Evolutionary conservation across 2,329 filamentous ascomycete genomes (phyloP).

Genomic region (Ascocoryne sarcoides): DNA sequence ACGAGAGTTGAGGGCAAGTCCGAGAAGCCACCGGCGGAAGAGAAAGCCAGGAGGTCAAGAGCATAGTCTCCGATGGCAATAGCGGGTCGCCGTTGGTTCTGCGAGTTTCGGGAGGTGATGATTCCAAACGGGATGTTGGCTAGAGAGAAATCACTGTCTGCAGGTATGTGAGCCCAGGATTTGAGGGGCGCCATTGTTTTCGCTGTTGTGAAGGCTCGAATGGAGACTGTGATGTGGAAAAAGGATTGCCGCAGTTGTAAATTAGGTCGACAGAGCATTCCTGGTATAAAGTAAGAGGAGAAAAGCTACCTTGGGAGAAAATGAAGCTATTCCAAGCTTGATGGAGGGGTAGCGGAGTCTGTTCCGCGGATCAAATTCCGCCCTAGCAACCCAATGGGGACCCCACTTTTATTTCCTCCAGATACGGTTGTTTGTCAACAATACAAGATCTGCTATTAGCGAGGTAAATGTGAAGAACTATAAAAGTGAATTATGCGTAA

Average conservation of each 20-base stretch:
- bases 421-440: no score
- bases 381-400: neutral
- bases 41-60: conserved; percentile 56
- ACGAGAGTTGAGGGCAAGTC: conserved; percentile 41
- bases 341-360: neutral
- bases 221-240: neutral
- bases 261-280: neutral
- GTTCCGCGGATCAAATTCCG: neutral
- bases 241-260: neutral
- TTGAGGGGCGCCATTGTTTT: conserved; percentile 23
- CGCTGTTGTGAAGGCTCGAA: conserved; percentile 2
- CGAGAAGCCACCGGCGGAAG: conserved; percentile 49
- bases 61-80: conserved; percentile 61
- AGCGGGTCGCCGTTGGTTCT: conserved; percentile 44
- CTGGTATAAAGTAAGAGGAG: neutral
- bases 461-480: no score
- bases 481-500: no score
- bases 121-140: conserved; percentile 72
- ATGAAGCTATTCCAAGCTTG: neutral
- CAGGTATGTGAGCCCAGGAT: conserved; percentile 26
- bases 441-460: no score
- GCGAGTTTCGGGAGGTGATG: conserved; percentile 43
- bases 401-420: no score
- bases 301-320: neutral
- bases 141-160: conserved; percentile 49